phyloP scores from a whole-genome alignment of 2,329 filamentous ascomycete species.

The Trichophyton verrucosum region DNA sequence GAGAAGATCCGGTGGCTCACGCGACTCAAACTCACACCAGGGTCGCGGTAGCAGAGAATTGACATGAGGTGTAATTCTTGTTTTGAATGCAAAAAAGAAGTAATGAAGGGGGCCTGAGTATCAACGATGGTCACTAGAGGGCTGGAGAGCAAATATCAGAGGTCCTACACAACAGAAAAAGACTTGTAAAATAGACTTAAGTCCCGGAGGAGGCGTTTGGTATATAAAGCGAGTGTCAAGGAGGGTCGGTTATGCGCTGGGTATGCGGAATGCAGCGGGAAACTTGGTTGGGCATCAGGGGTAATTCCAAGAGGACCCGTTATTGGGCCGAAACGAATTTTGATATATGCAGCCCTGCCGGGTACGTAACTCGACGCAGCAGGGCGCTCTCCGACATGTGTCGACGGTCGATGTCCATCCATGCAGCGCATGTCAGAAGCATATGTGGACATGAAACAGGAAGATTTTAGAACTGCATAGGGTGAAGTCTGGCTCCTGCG shows the following conservation, averaged over 20 bases:
- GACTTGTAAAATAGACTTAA: neutral
- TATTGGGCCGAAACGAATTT: slow-evolving; percentile 1
- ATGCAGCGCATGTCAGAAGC: neutral
- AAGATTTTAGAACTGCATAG: neutral
- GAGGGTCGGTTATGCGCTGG: neutral
- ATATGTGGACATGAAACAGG: neutral
- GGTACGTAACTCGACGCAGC: slow-evolving; percentile 1
- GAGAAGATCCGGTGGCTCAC: slow-evolving; percentile 8
- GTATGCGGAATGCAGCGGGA: neutral
- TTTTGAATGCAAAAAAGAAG: neutral
- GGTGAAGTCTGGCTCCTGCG: neutral
- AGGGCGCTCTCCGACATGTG: neutral
- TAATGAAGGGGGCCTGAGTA: neutral
- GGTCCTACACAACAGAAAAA: neutral
- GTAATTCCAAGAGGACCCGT: neutral
- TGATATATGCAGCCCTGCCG: slow-evolving; percentile 2
- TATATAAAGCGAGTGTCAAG: neutral
- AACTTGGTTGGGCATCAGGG: slow-evolving; percentile 3
- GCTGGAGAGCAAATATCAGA: neutral
- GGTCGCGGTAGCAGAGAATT: slow-evolving; percentile 3
- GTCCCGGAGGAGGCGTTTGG: neutral
- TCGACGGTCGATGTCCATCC: neutral
- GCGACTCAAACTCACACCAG: slow-evolving; percentile 11
- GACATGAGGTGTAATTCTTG: neutral
- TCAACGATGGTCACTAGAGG: neutral